Evolutionary conservation across 352 stramenopile species (phyloP).

Genomic region (Phytopythium montanum): DNA sequence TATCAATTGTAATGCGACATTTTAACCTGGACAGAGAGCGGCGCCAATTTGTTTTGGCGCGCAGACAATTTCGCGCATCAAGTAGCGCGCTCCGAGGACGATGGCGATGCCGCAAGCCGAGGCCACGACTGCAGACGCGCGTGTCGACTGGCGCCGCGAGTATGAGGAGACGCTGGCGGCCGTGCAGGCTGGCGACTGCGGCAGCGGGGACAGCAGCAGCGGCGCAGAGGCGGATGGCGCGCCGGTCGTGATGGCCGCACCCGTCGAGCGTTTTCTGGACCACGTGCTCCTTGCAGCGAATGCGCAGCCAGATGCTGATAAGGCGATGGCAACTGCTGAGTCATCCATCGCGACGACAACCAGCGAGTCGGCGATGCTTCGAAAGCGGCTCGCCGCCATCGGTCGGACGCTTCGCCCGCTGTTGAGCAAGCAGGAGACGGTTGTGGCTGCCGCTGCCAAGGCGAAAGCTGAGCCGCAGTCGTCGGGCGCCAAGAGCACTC

Average conservation of each 20-base stretch:
- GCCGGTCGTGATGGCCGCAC: slow-evolving; percentile 1
- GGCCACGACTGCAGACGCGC: slow-evolving; percentile 10
- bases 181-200: neutral
- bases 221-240: neutral
- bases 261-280: slow-evolving; percentile 4
- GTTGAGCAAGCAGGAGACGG: neutral
- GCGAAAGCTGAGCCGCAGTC: neutral
- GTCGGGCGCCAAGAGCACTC: neutral
- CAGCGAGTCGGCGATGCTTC: neutral
- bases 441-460: neutral
- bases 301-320: neutral
- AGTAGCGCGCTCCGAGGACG: neutral
- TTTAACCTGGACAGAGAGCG: neutral
- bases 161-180: slow-evolving; percentile 8
- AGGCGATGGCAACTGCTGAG: neutral
- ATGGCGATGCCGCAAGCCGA: neutral
- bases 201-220: neutral
- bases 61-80: neutral
- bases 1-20: neutral
- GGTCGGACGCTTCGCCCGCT: neutral
- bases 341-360: neutral
- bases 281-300: neutral
- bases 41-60: slow-evolving; percentile 1
- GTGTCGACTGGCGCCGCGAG: slow-evolving; percentile 15
- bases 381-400: neutral